Evolutionary conservation across 768 basidiomycete species (phyloP).

Genomic region (Suillus paluster): DNA sequence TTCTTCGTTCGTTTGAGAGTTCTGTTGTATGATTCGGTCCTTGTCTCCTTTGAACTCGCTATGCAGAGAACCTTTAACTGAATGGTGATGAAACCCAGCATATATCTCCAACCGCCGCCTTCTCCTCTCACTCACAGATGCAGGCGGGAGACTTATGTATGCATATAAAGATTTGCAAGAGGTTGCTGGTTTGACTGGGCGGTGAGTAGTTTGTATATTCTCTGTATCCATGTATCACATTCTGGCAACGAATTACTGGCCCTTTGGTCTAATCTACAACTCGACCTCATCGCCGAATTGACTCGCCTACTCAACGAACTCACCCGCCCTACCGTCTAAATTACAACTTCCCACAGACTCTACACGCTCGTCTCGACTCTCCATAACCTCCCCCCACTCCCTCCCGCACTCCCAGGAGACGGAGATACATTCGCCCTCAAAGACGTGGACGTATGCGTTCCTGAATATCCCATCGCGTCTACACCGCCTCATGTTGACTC

Average conservation of each 20-base stretch:
- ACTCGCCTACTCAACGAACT: background rate
- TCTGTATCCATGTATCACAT: background rate
- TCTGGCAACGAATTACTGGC: no score
- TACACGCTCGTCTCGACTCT: constrained; percentile 88
- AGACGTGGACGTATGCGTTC: constrained; percentile 75
- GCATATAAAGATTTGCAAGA: constrained; percentile 95
- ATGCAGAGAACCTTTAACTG: no score
- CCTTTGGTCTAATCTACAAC: background rate
- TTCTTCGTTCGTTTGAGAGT: background rate
- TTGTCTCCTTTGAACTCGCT: background rate
- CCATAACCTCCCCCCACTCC: constrained; percentile 67
- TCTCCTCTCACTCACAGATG: constrained; percentile 93
- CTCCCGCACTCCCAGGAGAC: constrained; percentile 38
- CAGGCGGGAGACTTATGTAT: constrained; percentile 95
- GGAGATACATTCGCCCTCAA: constrained; percentile 60
- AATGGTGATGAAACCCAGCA: no score
- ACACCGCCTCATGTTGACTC: background rate
- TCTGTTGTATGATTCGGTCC: background rate
- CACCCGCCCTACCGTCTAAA: background rate
- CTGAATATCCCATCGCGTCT: constrained; percentile 21
- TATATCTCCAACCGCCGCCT: constrained; percentile 95
- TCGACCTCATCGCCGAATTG: background rate
- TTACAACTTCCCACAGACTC: no score
- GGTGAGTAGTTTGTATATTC: constrained; percentile 17
- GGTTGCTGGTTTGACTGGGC: no score